phyloP scores from a whole-genome alignment of 148 eudicot genomes.

The Cornus florida region DNA sequence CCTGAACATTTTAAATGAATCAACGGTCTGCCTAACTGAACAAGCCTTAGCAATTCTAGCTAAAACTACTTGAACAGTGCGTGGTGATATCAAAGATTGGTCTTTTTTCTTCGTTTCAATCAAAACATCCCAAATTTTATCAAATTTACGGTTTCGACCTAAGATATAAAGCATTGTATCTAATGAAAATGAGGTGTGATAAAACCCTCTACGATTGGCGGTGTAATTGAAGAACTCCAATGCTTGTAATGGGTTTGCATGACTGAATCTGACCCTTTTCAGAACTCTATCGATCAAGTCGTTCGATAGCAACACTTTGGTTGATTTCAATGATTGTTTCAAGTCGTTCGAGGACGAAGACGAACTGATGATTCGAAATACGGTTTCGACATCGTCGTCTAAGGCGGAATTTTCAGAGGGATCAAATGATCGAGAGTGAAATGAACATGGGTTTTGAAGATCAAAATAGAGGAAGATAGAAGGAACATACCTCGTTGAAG shows the following conservation, averaged over 20 bases:
- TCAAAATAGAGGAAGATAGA: not conserved
- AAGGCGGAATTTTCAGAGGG: slow-evolving; percentile 12
- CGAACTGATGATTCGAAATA: slow-evolving; percentile 43
- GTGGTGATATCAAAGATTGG: slow-evolving; percentile 51
- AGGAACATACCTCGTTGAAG: slow-evolving; percentile 9
- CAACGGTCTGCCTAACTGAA: slow-evolving; percentile 76
- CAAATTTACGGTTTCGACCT: slow-evolving; percentile 64
- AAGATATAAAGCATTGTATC: slow-evolving; percentile 80
- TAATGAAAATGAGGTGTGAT: slow-evolving; percentile 64
- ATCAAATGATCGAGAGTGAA: slow-evolving; percentile 16
- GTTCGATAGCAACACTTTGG: slow-evolving; percentile 44
- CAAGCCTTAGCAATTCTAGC: slow-evolving; percentile 74
- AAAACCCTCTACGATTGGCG: slow-evolving; percentile 47
- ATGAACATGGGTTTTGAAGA: not conserved
- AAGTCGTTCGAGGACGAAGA: slow-evolving; percentile 39
- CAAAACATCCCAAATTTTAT: slow-evolving; percentile 62
- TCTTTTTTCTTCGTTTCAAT: slow-evolving; percentile 57
- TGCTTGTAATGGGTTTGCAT: slow-evolving; percentile 62
- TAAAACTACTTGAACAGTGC: slow-evolving; percentile 72
- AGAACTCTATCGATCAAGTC: slow-evolving; percentile 64
- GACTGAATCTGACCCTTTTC: slow-evolving; percentile 77
- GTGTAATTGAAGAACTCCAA: slow-evolving; percentile 56
- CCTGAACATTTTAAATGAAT: slow-evolving; percentile 58
- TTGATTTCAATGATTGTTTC: slow-evolving; percentile 42
- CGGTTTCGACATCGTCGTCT: slow-evolving; percentile 37